These are phyloP conservation scores for Ophiostoma angusticollis DNA, from an alignment of 2,329 filamentous ascomycete genomes.

Conservation along the genomic window DNA sequence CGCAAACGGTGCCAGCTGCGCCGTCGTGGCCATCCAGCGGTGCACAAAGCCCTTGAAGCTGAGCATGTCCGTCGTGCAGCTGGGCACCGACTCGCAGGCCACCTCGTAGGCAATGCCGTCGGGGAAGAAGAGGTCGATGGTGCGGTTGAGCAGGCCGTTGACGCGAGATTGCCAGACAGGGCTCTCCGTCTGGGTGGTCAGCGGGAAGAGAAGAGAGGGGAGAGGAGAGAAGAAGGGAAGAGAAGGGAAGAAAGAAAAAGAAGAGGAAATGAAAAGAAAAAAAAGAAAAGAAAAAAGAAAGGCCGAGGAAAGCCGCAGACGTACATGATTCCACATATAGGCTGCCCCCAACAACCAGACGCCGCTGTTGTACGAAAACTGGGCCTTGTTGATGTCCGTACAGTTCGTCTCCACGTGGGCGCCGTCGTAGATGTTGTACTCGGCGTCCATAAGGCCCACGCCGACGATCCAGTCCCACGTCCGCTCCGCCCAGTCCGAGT, in stretches of 20 bases:
- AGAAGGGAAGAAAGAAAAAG: not conserved
- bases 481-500: conserved; percentile 40
- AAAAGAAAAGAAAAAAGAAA: not conserved
- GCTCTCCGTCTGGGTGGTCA: conserved; percentile 9
- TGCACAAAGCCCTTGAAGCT: conserved; percentile 45
- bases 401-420: conserved; percentile 38
- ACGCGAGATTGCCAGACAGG: conserved; percentile 32
- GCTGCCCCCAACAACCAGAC: conserved; percentile 42
- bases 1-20: conserved; percentile 37
- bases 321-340: conserved; percentile 42
- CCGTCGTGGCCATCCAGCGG: conserved; percentile 36
- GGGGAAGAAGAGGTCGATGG: conserved; percentile 34
- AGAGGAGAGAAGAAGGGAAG: not conserved
- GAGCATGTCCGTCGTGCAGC: conserved; percentile 45
- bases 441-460: conserved; percentile 37
- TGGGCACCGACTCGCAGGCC: conserved; percentile 38
- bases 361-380: conserved; percentile 44
- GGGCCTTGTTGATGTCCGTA: conserved; percentile 34
- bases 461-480: conserved; percentile 43
- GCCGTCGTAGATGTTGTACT: conserved; percentile 49
- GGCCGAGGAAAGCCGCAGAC: conserved; percentile 8
- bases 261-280: not conserved
- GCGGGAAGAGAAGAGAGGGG: not conserved
- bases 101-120: conserved; percentile 35
- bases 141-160: conserved; percentile 31